Evolutionary conservation across 2,329 filamentous ascomycete species (phyloP), one percentile per base, ranked within the genome.

Genomic region (Fusarium nurragi): DNA sequence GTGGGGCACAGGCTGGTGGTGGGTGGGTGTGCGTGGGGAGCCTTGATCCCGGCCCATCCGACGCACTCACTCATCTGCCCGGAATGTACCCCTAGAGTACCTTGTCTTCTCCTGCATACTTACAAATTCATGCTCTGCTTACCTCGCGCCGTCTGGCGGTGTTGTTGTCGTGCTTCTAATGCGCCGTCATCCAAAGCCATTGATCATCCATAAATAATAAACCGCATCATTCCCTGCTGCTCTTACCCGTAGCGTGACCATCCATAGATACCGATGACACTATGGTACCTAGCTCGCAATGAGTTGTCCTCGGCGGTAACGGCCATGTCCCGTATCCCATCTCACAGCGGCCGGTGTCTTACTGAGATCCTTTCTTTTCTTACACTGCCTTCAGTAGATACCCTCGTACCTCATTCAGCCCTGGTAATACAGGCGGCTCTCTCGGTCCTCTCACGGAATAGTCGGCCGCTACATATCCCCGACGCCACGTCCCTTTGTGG

Each of bases 21-120:
- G 56, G 56, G 55, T 68, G 50, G 59, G 67, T 58, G 62, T 69
- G 60, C 55, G 54, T 63, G 68, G 57, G 57, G 41, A 64, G 51
- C 54, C 50, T 44, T 59, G 49, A 54, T 69, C 69, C 69, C 69
- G 69, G 61, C 54, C 65, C 65, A 71, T 71, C 69, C 69, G 69
- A 65, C 60, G 49, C 64, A 48, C 64, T 65, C 51, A 47, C 30
- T 58, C 25, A 45, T 51, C 47, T 57, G 45, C 25, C 40, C 47
- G 54, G 50, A 57, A 67, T 68, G 64, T 67, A 65, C 60, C 56
- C 50, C 48, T 40, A 41, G 61, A 54, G 64, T 67, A 67, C 51
- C 39, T 18, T 10, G 9, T 23, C 18, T 61, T 32, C 37, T 36
- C 28, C 28, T 60, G 39, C 28, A 50, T 45, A 26, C n/a, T n/a